A percentile compares a stretch with the other conserved stretches of the same genome.
phyloP scores from a whole-genome alignment of 2,329 filamentous ascomycete genomes.

The Ophiobolus disseminans region DNA sequence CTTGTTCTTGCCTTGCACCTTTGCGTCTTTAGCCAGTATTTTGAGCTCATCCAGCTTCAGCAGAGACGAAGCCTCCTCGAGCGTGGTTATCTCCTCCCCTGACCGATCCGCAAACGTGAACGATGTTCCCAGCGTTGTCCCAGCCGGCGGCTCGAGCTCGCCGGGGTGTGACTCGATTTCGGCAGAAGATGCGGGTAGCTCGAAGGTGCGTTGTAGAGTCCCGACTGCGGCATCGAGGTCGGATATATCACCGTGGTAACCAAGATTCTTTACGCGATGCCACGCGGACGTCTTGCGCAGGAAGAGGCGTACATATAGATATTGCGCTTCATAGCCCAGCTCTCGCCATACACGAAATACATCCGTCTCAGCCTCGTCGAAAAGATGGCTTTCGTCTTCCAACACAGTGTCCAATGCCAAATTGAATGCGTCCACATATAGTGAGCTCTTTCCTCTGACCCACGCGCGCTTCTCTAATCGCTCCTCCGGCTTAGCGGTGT shows the following conservation, averaged over 20 bases:
- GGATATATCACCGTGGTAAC: conserved; percentile 83
- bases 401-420: conserved; percentile 88
- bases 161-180: conserved; percentile 53
- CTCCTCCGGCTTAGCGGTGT: conserved; percentile 51
- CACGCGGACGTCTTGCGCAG: conserved; percentile 89
- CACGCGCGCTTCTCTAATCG: conserved; percentile 67
- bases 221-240: conserved; percentile 72
- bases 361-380: conserved; percentile 76
- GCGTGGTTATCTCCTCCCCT: conserved; percentile 72
- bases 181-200: conserved; percentile 60
- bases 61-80: conserved; percentile 84
- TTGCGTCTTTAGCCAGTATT: conserved; percentile 80
- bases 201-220: conserved; percentile 65
- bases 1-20: conserved; percentile 88
- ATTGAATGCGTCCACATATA: conserved; percentile 98
- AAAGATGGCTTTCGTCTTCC: conserved; percentile 86
- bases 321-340: conserved; percentile 85
- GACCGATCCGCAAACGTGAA: conserved; percentile 86
- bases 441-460: conserved; percentile 80
- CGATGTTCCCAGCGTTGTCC: conserved; percentile 57
- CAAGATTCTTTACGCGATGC: conserved; percentile 81
- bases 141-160: conserved; percentile 57
- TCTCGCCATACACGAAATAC: conserved; percentile 79
- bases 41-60: conserved; percentile 90
- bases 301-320: conserved; percentile 91